A percentile compares a stretch with the other conserved stretches of the same genome.
These are phyloP conservation scores for Fusarium gaditjirri DNA, from an alignment of 2,329 filamentous ascomycete species.

Conservation along the genomic window DNA sequence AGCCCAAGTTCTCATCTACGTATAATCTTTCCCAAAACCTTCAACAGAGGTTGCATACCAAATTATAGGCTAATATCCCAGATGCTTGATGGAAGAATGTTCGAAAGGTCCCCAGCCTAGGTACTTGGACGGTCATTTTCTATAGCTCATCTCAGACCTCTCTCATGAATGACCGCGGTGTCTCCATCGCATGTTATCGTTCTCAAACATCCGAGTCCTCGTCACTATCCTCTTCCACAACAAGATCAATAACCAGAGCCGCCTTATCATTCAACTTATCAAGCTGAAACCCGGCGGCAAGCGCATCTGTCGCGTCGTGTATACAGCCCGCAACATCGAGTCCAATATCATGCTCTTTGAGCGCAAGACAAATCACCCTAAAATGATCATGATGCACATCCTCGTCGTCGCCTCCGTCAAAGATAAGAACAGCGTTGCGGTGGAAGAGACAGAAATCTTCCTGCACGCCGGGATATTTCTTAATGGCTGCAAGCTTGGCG, in stretches of 20 bases:
- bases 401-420: background rate
- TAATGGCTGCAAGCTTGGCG: background rate
- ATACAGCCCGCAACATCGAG: constrained; percentile 17
- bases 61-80: background rate
- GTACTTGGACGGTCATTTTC: background rate
- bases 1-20: too few relatives aligned
- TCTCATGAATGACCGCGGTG: accelerated
- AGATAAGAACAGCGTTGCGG: background rate
- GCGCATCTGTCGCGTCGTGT: constrained; percentile 4
- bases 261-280: constrained; percentile 12
- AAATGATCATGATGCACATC: constrained; percentile 15
- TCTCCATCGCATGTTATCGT: accelerated
- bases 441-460: constrained; percentile 10
- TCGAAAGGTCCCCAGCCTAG: background rate
- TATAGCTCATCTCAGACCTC: background rate
- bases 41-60: background rate
- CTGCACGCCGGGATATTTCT: background rate
- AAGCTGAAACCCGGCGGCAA: constrained; percentile 8
- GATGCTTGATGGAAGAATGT: accelerated
- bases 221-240: constrained; percentile 17
- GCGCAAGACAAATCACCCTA: constrained; percentile 8
- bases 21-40: background rate
- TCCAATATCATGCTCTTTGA: constrained; percentile 16
- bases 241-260: constrained; percentile 14
- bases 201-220: background rate